Evolutionary conservation across 495 filamentous ascomycete species (phyloP), one percentile per base, ranked within the genome.

Genomic region (Xylaria sp.): DNA sequence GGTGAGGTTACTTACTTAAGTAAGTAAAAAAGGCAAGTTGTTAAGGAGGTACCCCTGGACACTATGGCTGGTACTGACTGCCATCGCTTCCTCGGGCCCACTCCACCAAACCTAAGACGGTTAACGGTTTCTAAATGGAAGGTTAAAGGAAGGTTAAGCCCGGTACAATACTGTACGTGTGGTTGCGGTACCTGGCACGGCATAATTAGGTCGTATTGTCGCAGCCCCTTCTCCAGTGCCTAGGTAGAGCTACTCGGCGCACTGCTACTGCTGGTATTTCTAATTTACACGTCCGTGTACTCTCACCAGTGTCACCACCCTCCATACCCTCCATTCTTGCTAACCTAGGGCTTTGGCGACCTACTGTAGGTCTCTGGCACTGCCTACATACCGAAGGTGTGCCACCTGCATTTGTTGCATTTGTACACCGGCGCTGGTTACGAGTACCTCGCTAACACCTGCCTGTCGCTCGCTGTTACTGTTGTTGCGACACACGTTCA

Each of bases 401-500:
- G 19, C 46, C 46, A 31, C 61, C 31, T 33, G 41, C 59, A 19
- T 12, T 19, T 55, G 48, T 55, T 33, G 41, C 59, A 19, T 12
- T 19, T 55, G 48, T 55, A 41, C 46, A 41, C 46, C 46, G 35
- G 46, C 21, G 9, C 48, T 29, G 19, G 64, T 55, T 29, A 43
- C 59, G n/a, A 62, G 64, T 57, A 33, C 40, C 35, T 68, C 65
- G 65, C 65, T 58, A 68, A 58, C 65, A 68, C 14, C 57, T 40
- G 50, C 65, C 44, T 46, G 31, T 52, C 67, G 26, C 46, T 55
- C 41, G 15, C 58, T 52, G 19, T 62, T 37, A 33, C 64, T 43
- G 64, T 35, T 37, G 21, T 43, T 19, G 46, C 64, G 64, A 50
- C 44, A 37, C 29, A 62, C 58, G 21, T 59, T 61, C 41, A 50